Evolutionary conservation across 106 monocot genomes (phyloP), one percentile per base, ranked within the genome.

Genomic region (Gastrodia elata): DNA sequence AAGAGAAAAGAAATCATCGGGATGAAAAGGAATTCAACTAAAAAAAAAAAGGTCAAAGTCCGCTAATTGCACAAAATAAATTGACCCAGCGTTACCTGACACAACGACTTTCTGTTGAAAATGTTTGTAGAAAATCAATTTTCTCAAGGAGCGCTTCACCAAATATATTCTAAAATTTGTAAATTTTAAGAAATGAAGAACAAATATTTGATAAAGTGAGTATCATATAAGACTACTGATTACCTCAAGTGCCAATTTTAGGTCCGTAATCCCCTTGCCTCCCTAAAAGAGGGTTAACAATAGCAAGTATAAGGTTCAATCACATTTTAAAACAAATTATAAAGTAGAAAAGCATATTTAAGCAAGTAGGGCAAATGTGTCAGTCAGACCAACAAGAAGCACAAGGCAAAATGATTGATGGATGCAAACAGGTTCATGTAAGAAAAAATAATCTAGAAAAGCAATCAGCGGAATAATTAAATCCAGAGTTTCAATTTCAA

Each of bases 251-350:
- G 78, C 76, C 74, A 79, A 72, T 49, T 84, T 78, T 64, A 98
- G 74, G 79, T 93, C 82, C 30, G 97, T 98, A 37, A 93, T 87
- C 26, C 93, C 97, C 80, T 93, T 93, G 71, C 91, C 97, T 71
- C 90, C 88, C 97, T 98, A 48, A 39, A 82, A 78, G 25, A 55
- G 70, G 9, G 13, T 9, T 24, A 61, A 61, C 30, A 27, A 32
- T 61, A 30, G 61, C 27, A 61, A 61, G 30, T 61, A 61, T 30
- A 30, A 61, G 26, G 10, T 13, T 61, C 30, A 0, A 61, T 61
- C 22, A 61, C 27, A 61, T 11, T 32, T 30, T 61, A 61, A 61
- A 32, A 11, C 7, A 61, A 13, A 61, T 61, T 30, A 61, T 0
- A 30, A 4, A 32, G 61, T 4, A 61, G 59, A 61, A 61, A 61